Evolutionary conservation across 768 basidiomycete genomes (phyloP).

Genomic region (Megacollybia marginata): DNA sequence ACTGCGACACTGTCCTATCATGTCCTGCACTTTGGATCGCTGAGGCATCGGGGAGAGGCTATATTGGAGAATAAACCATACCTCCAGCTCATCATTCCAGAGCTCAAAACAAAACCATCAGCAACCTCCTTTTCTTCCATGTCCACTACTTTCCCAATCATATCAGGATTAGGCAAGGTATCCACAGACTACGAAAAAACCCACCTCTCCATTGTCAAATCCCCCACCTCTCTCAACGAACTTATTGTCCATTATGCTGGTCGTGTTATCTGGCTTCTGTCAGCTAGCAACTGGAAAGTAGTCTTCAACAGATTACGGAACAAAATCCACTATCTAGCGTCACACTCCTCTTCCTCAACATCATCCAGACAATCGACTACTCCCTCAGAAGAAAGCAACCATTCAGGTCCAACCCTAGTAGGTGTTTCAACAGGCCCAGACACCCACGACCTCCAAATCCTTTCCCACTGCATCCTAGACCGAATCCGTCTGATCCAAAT

Average conservation of each 20-base stretch:
- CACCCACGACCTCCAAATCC: constrained; percentile 65
- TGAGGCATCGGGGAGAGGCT: no score
- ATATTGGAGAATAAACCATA: no score
- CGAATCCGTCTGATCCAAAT: constrained; percentile 59
- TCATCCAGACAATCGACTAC: no score
- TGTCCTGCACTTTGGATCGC: no score
- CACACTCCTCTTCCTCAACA: background rate
- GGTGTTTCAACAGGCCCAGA: constrained; percentile 35
- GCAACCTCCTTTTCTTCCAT: no score
- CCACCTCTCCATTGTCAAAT: constrained; percentile 50
- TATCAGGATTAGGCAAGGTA: no score
- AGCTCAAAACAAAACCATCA: no score
- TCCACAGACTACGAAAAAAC: constrained; percentile 50
- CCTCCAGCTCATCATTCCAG: no score
- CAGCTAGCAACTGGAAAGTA: constrained; percentile 80
- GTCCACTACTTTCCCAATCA: no score
- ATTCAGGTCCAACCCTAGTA: background rate
- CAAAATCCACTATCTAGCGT: constrained; percentile 62
- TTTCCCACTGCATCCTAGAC: constrained; percentile 74
- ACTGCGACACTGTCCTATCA: no score
- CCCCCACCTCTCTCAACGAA: constrained; percentile 45
- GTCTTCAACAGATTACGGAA: constrained; percentile 63
- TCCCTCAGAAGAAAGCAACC: no score
- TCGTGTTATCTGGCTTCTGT: constrained; percentile 78
- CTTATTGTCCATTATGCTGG: constrained; percentile 68